Evolutionary conservation across 2,329 filamentous ascomycete genomes (phyloP).

Genomic region (Aspergillus oerlinghausenensis): DNA sequence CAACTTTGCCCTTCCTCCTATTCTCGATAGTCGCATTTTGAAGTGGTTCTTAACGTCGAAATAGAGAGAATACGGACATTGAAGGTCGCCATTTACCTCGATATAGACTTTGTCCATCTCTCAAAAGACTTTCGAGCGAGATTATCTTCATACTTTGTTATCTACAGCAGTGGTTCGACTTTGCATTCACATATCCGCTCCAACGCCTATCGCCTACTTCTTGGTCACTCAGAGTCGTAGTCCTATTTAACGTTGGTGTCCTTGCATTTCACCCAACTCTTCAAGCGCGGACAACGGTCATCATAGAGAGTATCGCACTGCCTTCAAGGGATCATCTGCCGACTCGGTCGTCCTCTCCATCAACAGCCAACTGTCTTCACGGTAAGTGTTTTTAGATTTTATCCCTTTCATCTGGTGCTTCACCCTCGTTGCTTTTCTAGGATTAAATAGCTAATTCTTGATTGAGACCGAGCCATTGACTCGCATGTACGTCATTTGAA

Average conservation of each 20-base stretch:
- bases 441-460: not conserved
- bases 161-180: not conserved
- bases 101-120: not conserved
- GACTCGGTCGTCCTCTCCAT: not conserved
- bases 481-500: slow-evolving; percentile 3
- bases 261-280: not conserved
- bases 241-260: not conserved
- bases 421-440: not conserved
- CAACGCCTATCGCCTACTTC: not conserved
- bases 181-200: not conserved
- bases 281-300: not conserved
- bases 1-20: not conserved
- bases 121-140: not conserved
- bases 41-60: not conserved
- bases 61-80: not conserved
- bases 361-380: not conserved
- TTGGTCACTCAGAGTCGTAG: not conserved
- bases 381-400: not conserved
- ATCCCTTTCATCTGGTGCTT: not conserved
- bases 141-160: not conserved
- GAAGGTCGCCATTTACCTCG: not conserved
- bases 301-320: not conserved
- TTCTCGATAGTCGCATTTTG: not conserved
- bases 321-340: not conserved
- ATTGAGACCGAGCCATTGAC: not conserved